phyloP scores from a whole-genome alignment of 306 rosid species.

The Biancaea sappan region DNA sequence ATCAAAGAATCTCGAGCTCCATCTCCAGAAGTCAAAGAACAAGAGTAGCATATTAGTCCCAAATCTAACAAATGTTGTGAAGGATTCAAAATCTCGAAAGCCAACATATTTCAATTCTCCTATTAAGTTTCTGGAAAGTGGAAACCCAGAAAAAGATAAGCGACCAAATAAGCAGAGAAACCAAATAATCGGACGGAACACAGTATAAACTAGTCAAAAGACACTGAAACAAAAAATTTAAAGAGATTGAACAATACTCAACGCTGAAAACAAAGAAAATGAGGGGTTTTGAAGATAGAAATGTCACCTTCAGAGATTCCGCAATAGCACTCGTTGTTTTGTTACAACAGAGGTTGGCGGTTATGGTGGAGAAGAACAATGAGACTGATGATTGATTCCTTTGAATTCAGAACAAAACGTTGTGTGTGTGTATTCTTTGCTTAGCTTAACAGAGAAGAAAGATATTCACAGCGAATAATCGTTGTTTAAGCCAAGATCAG shows the following conservation, averaged over 20 bases:
- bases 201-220: neutral
- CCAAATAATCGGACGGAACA: neutral
- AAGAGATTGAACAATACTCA: neutral
- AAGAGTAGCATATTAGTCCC: constrained; percentile 3
- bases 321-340: neutral
- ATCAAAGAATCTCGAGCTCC: too few species aligned
- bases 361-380: neutral
- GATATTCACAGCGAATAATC: neutral
- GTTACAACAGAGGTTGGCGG: neutral
- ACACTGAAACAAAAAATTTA: neutral
- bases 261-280: neutral
- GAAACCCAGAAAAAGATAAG: constrained; percentile 6
- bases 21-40: constrained; percentile 9
- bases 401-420: neutral
- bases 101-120: neutral
- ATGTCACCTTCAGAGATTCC: neutral
- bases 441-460: neutral
- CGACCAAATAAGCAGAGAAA: neutral
- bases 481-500: neutral
- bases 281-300: neutral
- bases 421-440: neutral
- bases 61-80: neutral
- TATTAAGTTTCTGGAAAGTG: too few species aligned
- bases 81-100: neutral
- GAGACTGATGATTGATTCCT: neutral